Base-by-base conservation (phyloP, 495 filamentous ascomycete genomes). In the Lichina pygmaea region DNA sequence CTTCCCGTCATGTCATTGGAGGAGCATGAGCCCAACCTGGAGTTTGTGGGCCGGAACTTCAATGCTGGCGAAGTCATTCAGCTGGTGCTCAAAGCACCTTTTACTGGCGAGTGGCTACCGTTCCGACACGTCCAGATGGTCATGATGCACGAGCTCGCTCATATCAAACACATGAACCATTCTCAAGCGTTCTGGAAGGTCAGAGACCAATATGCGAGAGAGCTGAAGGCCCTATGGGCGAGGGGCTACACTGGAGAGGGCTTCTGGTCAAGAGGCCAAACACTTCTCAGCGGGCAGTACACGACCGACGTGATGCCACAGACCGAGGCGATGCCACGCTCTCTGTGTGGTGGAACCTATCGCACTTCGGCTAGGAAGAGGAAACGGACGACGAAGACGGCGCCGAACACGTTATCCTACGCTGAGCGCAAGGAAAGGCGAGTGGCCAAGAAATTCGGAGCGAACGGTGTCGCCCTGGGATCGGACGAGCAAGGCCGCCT, bases 161-260 rank as follows among this genome's bases (percentile, higher is more conserved):
- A 86, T 52, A 77, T 73, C 59, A 73, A 79, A 56, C 72, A 86
- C 51, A 86, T 86, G 81, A 85, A 86, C 52, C 81, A 86, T 49
- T 72, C 67, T 2, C 60, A 63, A 41, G 68, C 63, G 4, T 86
- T 85, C 55, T 86, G 81, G 81, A 66, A 65, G 17, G 73, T 81
- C 12, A 58, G 78, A 33, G 77, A 83, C 54, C 52, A 58, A 44
- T 82, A 73, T 54, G 72, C 77, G 9, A 62, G 58, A 32, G 66
- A 79, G 34, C 70, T 86, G 65, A 62, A 67, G 42, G 62, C 33
- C 3, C 53, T 86, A 8, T 82, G 78, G 76, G 58, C 52, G 3
- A 67, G 63, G 31, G 64, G 64, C 4, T 86, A 80, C 49, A 77
- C 70, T 0, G 81, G 81, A 0, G 81, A 86, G 46, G 81, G 81